Evolutionary conservation across 208 protist genomes (phyloP).

Genomic region (Tritrichomonas musculus): DNA sequence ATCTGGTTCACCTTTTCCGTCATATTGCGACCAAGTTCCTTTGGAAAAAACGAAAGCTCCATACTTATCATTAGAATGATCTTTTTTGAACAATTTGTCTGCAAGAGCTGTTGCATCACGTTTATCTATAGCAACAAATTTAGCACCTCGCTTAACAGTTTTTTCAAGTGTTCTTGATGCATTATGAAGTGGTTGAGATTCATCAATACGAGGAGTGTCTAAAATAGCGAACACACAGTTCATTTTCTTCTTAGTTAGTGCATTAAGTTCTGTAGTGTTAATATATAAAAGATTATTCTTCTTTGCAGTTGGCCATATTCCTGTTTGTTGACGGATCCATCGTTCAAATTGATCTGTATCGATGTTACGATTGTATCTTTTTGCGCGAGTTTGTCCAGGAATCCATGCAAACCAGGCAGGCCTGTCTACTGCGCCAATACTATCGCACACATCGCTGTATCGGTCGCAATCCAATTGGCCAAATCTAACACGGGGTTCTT

Average conservation of each 20-base stretch:
- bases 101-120: not conserved
- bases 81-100: not conserved
- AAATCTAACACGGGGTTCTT: not conserved
- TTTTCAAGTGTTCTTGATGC: not conserved
- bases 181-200: not conserved
- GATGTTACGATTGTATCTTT: slow-evolving; percentile 18
- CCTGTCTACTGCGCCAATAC: not conserved
- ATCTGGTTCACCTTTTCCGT: not conserved
- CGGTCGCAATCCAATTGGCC: not conserved
- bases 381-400: not conserved
- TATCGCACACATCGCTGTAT: not conserved
- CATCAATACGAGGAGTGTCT: not conserved
- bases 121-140: not conserved
- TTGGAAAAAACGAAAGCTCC: not conserved
- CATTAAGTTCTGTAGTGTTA: not conserved
- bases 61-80: not conserved
- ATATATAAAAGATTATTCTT: not conserved
- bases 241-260: not conserved
- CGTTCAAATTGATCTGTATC: not conserved
- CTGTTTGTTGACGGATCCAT: not conserved
- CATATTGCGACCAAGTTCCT: not conserved
- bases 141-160: not conserved
- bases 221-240: not conserved
- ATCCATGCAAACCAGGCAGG: not conserved
- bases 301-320: slow-evolving; percentile 5